phyloP scores from a whole-genome alignment of 345 rosid genomes.

The Camelina laxa region DNA sequence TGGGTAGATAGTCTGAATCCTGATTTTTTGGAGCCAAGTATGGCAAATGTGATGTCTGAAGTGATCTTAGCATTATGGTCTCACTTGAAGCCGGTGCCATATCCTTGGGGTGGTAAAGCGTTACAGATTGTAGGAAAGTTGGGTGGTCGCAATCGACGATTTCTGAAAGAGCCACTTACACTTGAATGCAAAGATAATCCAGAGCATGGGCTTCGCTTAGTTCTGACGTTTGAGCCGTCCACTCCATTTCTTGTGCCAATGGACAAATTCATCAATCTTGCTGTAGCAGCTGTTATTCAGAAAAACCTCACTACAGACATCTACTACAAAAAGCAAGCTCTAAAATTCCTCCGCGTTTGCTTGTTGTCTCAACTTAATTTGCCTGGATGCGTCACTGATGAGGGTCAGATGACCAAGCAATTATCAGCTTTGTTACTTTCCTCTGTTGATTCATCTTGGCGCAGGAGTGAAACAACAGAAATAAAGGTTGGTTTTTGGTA shows the following conservation, averaged over 20 bases:
- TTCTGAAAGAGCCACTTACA: constrained; percentile 94
- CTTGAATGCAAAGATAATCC: constrained; percentile 99
- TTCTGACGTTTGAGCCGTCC: constrained; percentile 92
- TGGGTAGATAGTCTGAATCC: constrained; percentile 99
- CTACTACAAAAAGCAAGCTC: constrained; percentile 83
- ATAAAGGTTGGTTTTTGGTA: constrained; percentile 63
- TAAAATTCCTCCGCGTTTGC: constrained; percentile 87
- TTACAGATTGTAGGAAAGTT: constrained; percentile 95
- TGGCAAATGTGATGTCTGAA: constrained; percentile 96
- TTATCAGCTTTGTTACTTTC: constrained; percentile 72
- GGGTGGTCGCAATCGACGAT: constrained; percentile 97
- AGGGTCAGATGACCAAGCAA: constrained; percentile 61
- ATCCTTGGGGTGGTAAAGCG: constrained; percentile 94
- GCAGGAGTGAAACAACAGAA: constrained; percentile 76
- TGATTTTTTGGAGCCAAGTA: constrained; percentile 94
- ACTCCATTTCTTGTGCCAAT: constrained; percentile 97
- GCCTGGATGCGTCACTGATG: constrained; percentile 82
- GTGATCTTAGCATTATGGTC: constrained; percentile 97
- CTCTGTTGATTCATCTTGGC: constrained; percentile 65
- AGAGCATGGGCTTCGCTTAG: constrained; percentile 94
- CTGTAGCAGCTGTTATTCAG: constrained; percentile 82
- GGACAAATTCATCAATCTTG: constrained; percentile 92
- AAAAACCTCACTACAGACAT: constrained; percentile 61
- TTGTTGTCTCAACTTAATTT: constrained; percentile 91
- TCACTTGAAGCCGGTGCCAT: constrained; percentile 87